Base-by-base conservation (phyloP, 176 grass and related monocot species). In the Triticum dicoccoides region DNA sequence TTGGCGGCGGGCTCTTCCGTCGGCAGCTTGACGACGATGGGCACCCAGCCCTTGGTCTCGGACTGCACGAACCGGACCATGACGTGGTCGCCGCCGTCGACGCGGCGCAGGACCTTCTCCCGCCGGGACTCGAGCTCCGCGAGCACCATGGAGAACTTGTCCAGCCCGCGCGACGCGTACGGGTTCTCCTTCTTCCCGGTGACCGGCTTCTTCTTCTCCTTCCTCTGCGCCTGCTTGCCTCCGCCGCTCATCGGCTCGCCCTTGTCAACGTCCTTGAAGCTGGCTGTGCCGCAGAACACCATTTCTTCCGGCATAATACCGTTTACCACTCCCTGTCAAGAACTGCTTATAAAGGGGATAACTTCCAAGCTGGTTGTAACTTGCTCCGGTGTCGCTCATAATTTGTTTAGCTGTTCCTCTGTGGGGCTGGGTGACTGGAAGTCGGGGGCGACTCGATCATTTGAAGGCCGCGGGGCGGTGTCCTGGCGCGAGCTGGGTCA, bases 111-210 rank as follows among this genome's bases (percentile, higher is more conserved):
- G 85, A 98, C 92, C 74, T 29, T 89, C 85, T 89, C 85, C 67
- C 91, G 81, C 72, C 86, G 86, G 14, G 93, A 86, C 86, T 98
- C 88, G 32, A 98, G 97, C 82, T 98, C 97, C 1, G 87, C 85
- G 14, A 94, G 10, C 61, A 98, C 87, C 42, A 90, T 88, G 70
- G 93, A 96, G 97, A 92, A 98, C 88, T 98, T 98, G 79, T 98
- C 97, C 1, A 98, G 94, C 49, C 97, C 97, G 39, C 90, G 86
- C 72, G 88, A 78, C 62, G 97, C 86, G 61, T 91, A 98, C 8
- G 94, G 97, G 77, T 98, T 91, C 69, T 79, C 82, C 85, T 87
- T 88, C 84, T 70, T 91, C 17, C 65, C 20, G 3, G 23, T 9
- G 7, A 35, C 25, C 27, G 80, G 79, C 39, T 56, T 47, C 63